Percentiles rank a stretch among this genome's conserved stretches.
Conservation (phyloP, 2,329 filamentous ascomycete genomes). For the Diaporthe caulivora region DNA sequence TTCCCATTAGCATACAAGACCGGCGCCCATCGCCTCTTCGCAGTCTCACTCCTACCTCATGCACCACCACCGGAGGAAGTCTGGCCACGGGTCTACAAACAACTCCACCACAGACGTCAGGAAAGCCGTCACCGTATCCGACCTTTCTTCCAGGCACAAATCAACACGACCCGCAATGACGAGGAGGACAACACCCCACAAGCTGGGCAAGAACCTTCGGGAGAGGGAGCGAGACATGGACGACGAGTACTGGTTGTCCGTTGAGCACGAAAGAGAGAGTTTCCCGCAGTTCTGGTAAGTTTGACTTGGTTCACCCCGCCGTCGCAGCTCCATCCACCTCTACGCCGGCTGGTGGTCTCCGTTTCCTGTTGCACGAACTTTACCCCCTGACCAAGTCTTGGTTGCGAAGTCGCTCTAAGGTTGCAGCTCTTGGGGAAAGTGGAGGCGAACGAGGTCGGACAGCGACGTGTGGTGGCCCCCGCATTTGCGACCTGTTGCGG, state of each 20-base stretch:
- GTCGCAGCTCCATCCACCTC: slow-evolving; percentile 37
- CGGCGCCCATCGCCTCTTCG: slow-evolving; percentile 22
- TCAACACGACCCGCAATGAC: slow-evolving; percentile 57
- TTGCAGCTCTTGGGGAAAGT: not conserved
- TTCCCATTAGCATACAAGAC: slow-evolving; percentile 23
- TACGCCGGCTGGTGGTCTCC: slow-evolving; percentile 28
- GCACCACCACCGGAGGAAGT: slow-evolving; percentile 70
- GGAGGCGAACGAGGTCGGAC: not conserved
- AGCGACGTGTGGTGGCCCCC: slow-evolving; percentile 46
- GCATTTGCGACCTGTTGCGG: slow-evolving; percentile 43
- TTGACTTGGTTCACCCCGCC: slow-evolving; percentile 18
- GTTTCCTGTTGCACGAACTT: not conserved
- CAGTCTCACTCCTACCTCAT: slow-evolving; percentile 50
- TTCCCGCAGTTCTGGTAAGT: slow-evolving; percentile 76
- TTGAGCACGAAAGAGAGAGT: slow-evolving; percentile 70
- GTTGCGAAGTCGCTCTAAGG: not conserved
- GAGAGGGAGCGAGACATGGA: slow-evolving; percentile 65
- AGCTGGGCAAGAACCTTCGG: slow-evolving; percentile 63
- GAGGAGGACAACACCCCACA: slow-evolving; percentile 59
- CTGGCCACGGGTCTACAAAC: slow-evolving; percentile 65
- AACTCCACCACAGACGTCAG: slow-evolving; percentile 68
- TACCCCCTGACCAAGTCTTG: not conserved
- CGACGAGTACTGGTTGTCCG: slow-evolving; percentile 58
- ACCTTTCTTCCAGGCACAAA: slow-evolving; percentile 59
- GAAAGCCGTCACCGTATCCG: slow-evolving; percentile 60